Conservation (phyloP, 2,329 filamentous ascomycete genomes). For the Trichoderma lentiforme region DNA sequence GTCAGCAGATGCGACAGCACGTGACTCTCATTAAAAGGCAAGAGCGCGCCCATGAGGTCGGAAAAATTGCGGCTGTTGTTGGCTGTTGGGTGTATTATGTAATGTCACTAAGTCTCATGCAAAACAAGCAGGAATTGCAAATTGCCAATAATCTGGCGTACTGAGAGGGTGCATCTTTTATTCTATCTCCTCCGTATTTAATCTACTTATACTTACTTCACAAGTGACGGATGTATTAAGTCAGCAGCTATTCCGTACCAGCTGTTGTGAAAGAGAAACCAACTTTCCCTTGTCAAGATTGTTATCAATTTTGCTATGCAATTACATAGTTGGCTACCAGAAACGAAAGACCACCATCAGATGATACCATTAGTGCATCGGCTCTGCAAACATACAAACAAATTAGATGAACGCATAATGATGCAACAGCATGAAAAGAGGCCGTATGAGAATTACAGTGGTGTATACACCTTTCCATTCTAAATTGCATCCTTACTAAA, state of each 20-base stretch:
- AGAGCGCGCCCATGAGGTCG: neutral
- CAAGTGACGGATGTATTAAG: neutral
- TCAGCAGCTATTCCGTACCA: neutral
- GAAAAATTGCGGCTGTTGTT: neutral
- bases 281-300: neutral
- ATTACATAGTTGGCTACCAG: neutral
- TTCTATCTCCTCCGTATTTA: neutral
- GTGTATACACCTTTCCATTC: neutral
- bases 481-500: accelerated
- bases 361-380: neutral
- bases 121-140: neutral
- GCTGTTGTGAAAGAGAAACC: neutral
- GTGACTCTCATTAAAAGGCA: conserved; percentile 19
- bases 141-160: neutral
- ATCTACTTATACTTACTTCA: neutral
- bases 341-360: neutral
- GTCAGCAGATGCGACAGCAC: conserved; percentile 29
- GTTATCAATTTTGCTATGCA: neutral
- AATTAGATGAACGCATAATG: neutral
- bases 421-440: neutral
- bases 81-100: neutral
- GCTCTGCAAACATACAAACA: neutral
- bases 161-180: neutral
- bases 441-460: neutral
- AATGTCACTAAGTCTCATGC: neutral